Evolutionary conservation across 176 grass and related monocot genomes (phyloP), one percentile per base, ranked within the genome.

Genomic region (Carex myosuroides): DNA sequence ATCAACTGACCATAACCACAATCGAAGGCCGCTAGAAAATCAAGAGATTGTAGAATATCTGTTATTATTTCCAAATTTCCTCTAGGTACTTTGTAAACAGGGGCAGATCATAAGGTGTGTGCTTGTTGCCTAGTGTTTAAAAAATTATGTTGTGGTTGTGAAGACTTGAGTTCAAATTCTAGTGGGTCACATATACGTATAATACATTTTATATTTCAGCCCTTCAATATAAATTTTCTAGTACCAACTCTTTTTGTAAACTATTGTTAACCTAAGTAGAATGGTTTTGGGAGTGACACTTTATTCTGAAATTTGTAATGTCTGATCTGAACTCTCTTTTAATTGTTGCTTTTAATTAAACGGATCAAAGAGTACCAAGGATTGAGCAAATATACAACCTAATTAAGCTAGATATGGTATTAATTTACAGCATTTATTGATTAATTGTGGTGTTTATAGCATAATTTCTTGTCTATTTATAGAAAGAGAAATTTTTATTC

Each of bases 21-120:
- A 53, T 83, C 53, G 32, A 83, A 83, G 80, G 80, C 7, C 80
- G 80, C 30, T 83, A 68, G 37, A 68, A 5, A 68, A 68, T 68
- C 30, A 37, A 68, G 59, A 20, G 29, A 35, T 29, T 64, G 61
- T 3, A 16, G 11, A 5, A 67, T 16, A 33, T 67, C 26, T 67
- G 64, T 29, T 33, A 16, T 35, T 16, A 33, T 33, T 33, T 67
- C 22, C 24, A 32, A 67, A 58, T 58, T 58, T 58, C 56, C 14
- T 3, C 10, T 67, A n/a, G 4, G 64, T 67, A 35, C 12, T 67
- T 35, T 33, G 44, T 46, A 46, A 46, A 46, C 44, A 46, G 44
- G 44, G 44, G 44, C 8, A 8, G 42, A 9, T 26, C 26, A 26
- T 26, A 26, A 26, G 26, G 26, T 26, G 26, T 26, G 44, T 48